Base-by-base conservation (phyloP, 208 protist species). In the Wallacemonas collosoma region DNA sequence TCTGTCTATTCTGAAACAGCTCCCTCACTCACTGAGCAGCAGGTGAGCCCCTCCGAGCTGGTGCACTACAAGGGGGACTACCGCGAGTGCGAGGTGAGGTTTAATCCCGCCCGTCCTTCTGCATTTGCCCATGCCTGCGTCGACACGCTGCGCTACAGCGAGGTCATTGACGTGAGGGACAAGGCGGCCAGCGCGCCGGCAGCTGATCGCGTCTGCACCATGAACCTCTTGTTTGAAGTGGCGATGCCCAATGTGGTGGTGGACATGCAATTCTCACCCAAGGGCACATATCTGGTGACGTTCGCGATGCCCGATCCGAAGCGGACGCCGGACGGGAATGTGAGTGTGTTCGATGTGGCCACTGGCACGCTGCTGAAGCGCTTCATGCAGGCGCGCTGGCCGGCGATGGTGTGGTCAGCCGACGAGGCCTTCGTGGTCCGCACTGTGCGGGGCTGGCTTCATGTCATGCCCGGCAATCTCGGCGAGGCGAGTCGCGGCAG, bases 281-380 rank as follows among this genome's bases (percentile, higher is more conserved):
- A 67, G 26, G 91, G 91, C 1, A 88, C 68, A n/a, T 82, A 90
- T 68, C 75, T 95, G 14, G 79, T 95, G 15, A 77, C 91, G 44
- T 93, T 91, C 76, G 86, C 91, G 26, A 80, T 85, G 79, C 92
- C 93, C 84, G 91, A 95, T 56, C 79, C 81, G 44, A 89, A 86
- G 77, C 91, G 88, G 2, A 85, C 83, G 14, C 82, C 88, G 0
- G 87, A 88, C 55, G 91, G 91, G 12, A 95, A 95, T 75, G 74
- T 95, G 75, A 79, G 79, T 51, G 74, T 95, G 9, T 90, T 91
- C 56, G 73, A 86, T 35, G 68, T 81, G 2, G 65, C 80, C 38
- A 87, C 69, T 5, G 91, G 88, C 11, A 64, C 36, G 58, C 56
- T 91, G 47, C 57, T 96, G 57, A 79, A 82, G 12, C 88, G 86